Percentiles rank a stretch among this genome's conserved stretches.
phyloP scores from a whole-genome alignment of 106 monocot species.

The Triglochin maritima region DNA sequence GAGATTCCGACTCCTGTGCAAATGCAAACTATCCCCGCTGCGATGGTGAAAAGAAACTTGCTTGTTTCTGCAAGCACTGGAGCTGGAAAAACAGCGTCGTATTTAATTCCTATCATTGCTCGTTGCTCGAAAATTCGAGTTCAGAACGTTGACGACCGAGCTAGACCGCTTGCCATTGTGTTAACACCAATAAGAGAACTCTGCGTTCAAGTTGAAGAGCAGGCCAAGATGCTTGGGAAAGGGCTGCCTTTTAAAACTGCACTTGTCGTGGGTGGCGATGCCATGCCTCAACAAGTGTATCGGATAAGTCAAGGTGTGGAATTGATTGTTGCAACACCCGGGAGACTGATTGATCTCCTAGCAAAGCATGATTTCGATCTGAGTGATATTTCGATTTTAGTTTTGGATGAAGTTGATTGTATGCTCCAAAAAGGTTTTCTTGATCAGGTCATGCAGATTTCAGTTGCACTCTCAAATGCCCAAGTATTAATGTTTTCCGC shows the following conservation, averaged over 20 bases:
- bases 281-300: conserved; percentile 56
- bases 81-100: conserved; percentile 79
- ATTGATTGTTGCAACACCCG: conserved; percentile 68
- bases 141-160: conserved; percentile 7
- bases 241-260: conserved; percentile 82
- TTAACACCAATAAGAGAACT: conserved; percentile 80
- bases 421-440: conserved; percentile 68
- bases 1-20: conserved; percentile 75
- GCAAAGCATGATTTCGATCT: conserved; percentile 52
- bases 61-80: conserved; percentile 79
- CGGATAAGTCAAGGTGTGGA: conserved; percentile 56
- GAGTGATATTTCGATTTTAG: conserved; percentile 39
- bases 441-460: conserved; percentile 84
- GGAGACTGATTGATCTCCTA: conserved; percentile 76
- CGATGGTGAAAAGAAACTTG: conserved; percentile 39
- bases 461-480: conserved; percentile 53
- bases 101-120: conserved; percentile 59
- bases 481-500: conserved; percentile 86
- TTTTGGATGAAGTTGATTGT: conserved; percentile 87
- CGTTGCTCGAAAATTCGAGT: conserved; percentile 22
- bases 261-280: conserved; percentile 78
- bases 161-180: conserved; percentile 57
- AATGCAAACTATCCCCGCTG: conserved; percentile 73
- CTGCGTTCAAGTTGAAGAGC: conserved; percentile 70
- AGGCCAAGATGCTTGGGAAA: conserved; percentile 71